Base-by-base conservation (phyloP, 495 filamentous ascomycete species). In the Peziza echinospora region DNA sequence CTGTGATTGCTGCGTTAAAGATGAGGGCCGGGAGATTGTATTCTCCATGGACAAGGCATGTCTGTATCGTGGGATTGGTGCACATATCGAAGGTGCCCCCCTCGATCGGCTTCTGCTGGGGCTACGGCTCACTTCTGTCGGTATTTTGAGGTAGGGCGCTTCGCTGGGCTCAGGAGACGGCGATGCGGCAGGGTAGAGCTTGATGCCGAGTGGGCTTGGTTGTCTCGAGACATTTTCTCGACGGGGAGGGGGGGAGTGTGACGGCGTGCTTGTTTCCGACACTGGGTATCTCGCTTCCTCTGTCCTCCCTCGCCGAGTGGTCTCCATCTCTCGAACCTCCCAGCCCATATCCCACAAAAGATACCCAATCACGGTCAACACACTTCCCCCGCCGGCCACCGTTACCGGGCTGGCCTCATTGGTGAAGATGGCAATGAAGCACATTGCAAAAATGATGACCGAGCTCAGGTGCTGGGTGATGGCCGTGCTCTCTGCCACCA, bases 391-490 rank as follows among this genome's bases (percentile, higher is more conserved):
- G 51, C 78, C 75, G 5, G 91, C 86, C 10, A 97, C 76, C 0
- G 83, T 77, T 16, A 92, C 77, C 3, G 89, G 85, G 24, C 78
- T 82, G 23, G 93, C 75, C 24, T 82, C 70, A 50, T 87, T 76
- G 49, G 84, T 78, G 53, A 79, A 80, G 51, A 96, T 97, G 21
- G 77, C 84, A 16, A 83, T 75, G 55, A 97, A 97, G 62, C 82
- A 91, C 51, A 85, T 89, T 46, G 91, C 71, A 50, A 97, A 97
- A 42, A 97, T 87, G 45, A 76, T 77, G 47, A 96, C 87, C 5
- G 83, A 86, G 59, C 82, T 89, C 2, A 96, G 78, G 63, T 97
- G 89, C 57, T 97, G 89, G 10, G 94, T 80, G 51, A 97, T 93
- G 44, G 94, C 84, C 5, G 89, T 97, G 10, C 82, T 86, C 57